phyloP scores from a whole-genome alignment of 1,139 yeast genomes.

The Geotrichum reessii region DNA sequence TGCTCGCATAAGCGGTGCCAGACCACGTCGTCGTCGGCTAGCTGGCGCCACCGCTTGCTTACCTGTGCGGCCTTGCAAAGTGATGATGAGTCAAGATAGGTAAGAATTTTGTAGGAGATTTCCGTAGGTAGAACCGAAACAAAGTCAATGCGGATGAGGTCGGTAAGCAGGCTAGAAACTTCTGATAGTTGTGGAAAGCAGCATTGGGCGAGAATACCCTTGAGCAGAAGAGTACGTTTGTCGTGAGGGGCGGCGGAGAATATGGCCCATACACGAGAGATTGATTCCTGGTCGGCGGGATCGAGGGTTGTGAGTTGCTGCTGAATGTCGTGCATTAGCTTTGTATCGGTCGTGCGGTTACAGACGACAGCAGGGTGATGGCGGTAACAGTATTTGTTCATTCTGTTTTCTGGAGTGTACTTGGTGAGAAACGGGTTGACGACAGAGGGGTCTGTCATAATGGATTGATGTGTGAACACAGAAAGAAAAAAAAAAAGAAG shows the following conservation, averaged over 20 bases:
- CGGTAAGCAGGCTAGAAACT: slow-evolving; percentile 71
- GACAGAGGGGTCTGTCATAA: neutral
- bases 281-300: slow-evolving; percentile 60
- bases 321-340: slow-evolving; percentile 54
- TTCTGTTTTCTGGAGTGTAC: slow-evolving; percentile 3
- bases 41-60: slow-evolving; percentile 70
- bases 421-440: slow-evolving; percentile 6
- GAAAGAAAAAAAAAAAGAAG: neutral
- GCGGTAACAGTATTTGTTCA: slow-evolving; percentile 61
- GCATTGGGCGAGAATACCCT: slow-evolving; percentile 82
- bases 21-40: slow-evolving; percentile 93
- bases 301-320: slow-evolving; percentile 45
- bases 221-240: slow-evolving; percentile 68
- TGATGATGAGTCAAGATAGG: slow-evolving; percentile 86
- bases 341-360: slow-evolving; percentile 64
- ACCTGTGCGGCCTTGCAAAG: slow-evolving; percentile 93
- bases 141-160: slow-evolving; percentile 81
- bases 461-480: neutral
- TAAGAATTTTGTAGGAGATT: slow-evolving; percentile 72
- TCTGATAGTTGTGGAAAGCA: slow-evolving; percentile 91
- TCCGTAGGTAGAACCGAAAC: slow-evolving; percentile 81
- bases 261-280: slow-evolving; percentile 71
- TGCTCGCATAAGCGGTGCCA: slow-evolving; percentile 99
- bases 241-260: slow-evolving; percentile 65
- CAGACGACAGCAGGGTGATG: slow-evolving; percentile 82